Evolutionary conservation across 2,329 filamentous ascomycete genomes (phyloP).

Genomic region (Blumeriella jaapii): DNA sequence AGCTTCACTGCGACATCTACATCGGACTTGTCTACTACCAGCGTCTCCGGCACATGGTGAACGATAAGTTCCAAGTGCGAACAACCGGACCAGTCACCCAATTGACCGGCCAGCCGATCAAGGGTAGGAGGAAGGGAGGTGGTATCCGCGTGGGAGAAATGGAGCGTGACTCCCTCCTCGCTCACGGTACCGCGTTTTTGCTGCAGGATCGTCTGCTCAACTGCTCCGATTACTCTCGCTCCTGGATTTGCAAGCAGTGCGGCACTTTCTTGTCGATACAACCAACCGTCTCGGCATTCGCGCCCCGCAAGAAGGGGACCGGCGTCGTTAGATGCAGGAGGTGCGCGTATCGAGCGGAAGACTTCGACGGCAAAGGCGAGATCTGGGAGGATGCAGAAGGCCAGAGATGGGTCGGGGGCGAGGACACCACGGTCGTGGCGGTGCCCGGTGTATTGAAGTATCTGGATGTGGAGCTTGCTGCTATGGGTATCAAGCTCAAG

Average conservation of each 20-base stretch:
- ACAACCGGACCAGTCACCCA: slow-evolving; percentile 88
- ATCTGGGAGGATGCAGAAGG: slow-evolving; percentile 92
- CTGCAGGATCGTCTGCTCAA: slow-evolving; percentile 94
- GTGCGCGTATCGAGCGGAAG: slow-evolving; percentile 45
- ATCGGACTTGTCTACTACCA: slow-evolving; percentile 98
- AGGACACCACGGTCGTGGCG: slow-evolving; percentile 81
- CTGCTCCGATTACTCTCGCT: slow-evolving; percentile 84
- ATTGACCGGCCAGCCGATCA: slow-evolving; percentile 90
- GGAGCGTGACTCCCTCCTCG: slow-evolving; percentile 91
- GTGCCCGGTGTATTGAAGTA: slow-evolving; percentile 89
- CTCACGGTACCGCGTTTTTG: slow-evolving; percentile 89
- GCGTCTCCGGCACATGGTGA: slow-evolving; percentile 96
- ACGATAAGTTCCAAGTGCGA: slow-evolving; percentile 97
- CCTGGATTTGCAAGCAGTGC: slow-evolving; percentile 82
- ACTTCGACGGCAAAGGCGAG: slow-evolving; percentile 45
- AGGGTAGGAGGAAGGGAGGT: slow-evolving; percentile 89
- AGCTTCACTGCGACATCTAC: slow-evolving; percentile 91
- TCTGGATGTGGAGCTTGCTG: slow-evolving; percentile 86
- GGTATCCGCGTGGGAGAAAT: slow-evolving; percentile 99
- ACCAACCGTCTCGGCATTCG: slow-evolving; percentile 58
- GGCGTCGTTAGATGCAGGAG: slow-evolving; percentile 67
- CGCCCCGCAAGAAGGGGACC: slow-evolving; percentile 52
- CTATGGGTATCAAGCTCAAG: slow-evolving; percentile 93
- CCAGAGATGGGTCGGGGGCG: slow-evolving; percentile 73
- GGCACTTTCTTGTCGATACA: slow-evolving; percentile 86